phyloP scores from a whole-genome alignment of 1,284 basidiomycete species.

The Peniophora sp. region DNA sequence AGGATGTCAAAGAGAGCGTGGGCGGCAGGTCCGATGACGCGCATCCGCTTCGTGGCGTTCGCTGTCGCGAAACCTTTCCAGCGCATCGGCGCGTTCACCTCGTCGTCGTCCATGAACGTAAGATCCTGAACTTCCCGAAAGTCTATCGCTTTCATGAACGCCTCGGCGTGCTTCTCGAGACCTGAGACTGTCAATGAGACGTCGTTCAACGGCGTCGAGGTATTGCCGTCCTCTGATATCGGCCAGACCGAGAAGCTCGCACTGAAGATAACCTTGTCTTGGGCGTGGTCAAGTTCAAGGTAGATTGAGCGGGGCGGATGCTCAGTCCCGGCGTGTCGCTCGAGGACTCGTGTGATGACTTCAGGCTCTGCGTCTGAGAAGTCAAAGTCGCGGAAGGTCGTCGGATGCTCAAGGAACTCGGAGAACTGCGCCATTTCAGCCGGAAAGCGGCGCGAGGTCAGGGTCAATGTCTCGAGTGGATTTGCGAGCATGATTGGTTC shows the following conservation, averaged over 20 bases:
- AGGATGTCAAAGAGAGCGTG: not conserved
- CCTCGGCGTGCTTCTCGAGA: not conserved
- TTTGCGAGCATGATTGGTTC: not conserved
- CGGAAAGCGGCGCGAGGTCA: not conserved
- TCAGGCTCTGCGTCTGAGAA: not conserved
- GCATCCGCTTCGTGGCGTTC: not conserved
- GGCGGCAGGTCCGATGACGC: not conserved
- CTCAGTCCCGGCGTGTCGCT: not conserved
- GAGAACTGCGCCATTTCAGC: not conserved
- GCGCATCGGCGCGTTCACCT: not conserved
- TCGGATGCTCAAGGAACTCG: not conserved
- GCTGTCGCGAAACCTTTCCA: not conserved
- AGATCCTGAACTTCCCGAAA: not conserved
- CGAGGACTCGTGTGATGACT: not conserved
- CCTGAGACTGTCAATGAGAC: not conserved
- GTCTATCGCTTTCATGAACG: not conserved
- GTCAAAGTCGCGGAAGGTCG: not conserved
- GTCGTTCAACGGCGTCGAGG: not conserved
- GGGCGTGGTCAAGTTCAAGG: not conserved
- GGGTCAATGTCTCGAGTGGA: not conserved
- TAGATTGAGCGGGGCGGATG: not conserved
- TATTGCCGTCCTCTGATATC: not conserved
- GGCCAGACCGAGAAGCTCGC: not conserved
- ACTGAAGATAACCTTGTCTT: not conserved
- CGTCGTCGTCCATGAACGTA: not conserved